phyloP scores from a whole-genome alignment of 1,284 basidiomycete genomes.

The Xerocomus amazonicus region DNA sequence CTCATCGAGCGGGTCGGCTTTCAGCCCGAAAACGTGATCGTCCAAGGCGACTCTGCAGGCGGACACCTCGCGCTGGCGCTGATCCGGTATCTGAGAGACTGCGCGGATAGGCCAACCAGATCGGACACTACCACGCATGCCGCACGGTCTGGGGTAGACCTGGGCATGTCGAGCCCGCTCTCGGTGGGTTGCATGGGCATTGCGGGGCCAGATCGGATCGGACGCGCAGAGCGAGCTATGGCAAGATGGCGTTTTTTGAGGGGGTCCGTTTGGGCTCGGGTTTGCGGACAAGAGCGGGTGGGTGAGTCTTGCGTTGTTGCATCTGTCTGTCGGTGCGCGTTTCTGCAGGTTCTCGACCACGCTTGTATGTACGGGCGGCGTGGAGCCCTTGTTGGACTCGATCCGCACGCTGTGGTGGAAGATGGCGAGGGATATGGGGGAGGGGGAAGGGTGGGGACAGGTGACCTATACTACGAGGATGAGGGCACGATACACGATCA shows the following conservation, averaged over 20 bases:
- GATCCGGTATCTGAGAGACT: constrained; percentile 38
- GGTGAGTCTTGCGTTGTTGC: constrained; percentile 24
- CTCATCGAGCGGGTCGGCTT: constrained; percentile 45
- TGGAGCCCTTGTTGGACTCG: constrained; percentile 34
- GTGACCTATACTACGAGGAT: constrained; percentile 48
- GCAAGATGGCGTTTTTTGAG: constrained; percentile 18
- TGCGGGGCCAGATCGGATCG: not conserved
- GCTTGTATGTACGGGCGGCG: constrained; percentile 34
- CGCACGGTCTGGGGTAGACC: constrained; percentile 43
- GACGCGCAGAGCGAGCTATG: constrained; percentile 7
- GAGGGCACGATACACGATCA: constrained; percentile 55
- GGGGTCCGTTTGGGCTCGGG: constrained; percentile 18
- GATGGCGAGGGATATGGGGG: constrained; percentile 44
- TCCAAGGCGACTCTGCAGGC: constrained; percentile 62
- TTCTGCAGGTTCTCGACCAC: constrained; percentile 38
- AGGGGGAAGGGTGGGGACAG: constrained; percentile 38
- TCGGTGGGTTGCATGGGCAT: constrained; percentile 19
- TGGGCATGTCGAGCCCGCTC: constrained; percentile 20
- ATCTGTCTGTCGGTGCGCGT: constrained; percentile 10
- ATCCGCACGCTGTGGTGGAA: constrained; percentile 32
- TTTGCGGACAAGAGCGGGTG: constrained; percentile 22
- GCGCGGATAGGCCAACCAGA: constrained; percentile 13
- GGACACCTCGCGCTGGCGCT: constrained; percentile 54
- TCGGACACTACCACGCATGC: constrained; percentile 23
- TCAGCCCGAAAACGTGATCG: constrained; percentile 46